phyloP scores from a whole-genome alignment of 1,284 basidiomycete genomes.

The Trichosporon asahii region DNA sequence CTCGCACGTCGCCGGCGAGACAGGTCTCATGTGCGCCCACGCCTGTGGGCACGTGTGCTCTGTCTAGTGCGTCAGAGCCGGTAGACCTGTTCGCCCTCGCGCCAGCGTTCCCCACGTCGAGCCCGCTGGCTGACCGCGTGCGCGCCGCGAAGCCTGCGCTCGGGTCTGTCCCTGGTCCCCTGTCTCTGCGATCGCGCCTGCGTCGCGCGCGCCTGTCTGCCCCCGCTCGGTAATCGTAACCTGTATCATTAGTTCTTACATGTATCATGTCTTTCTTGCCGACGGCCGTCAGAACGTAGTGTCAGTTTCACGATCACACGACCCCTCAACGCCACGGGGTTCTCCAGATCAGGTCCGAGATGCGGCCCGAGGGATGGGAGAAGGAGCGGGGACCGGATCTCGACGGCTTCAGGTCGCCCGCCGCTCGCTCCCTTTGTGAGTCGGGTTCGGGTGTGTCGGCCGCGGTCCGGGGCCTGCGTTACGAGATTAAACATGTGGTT shows the following conservation, averaged over 20 bases:
- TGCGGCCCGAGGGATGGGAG: background rate
- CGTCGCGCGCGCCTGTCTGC: background rate
- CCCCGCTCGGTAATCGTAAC: background rate
- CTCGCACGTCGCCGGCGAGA: background rate
- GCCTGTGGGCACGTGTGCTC: background rate
- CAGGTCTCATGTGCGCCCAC: background rate
- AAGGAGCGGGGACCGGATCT: background rate
- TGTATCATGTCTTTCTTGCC: background rate
- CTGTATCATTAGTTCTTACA: background rate
- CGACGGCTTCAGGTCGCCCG: background rate
- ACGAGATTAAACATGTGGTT: conserved; percentile 1
- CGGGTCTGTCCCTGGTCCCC: background rate
- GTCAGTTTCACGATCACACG: background rate
- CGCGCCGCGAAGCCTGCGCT: background rate
- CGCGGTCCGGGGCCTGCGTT: background rate
- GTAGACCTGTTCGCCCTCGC: background rate
- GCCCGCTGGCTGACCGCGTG: background rate
- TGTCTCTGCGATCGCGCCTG: background rate
- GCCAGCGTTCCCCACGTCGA: background rate
- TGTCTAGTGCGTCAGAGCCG: background rate
- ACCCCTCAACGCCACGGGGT: background rate
- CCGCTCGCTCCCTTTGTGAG: background rate
- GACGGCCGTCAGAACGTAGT: background rate
- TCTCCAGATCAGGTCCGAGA: background rate
- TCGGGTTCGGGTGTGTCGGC: background rate